Base-by-base conservation (phyloP, 2,329 filamentous ascomycete genomes). In the Colletotrichum truncatum region DNA sequence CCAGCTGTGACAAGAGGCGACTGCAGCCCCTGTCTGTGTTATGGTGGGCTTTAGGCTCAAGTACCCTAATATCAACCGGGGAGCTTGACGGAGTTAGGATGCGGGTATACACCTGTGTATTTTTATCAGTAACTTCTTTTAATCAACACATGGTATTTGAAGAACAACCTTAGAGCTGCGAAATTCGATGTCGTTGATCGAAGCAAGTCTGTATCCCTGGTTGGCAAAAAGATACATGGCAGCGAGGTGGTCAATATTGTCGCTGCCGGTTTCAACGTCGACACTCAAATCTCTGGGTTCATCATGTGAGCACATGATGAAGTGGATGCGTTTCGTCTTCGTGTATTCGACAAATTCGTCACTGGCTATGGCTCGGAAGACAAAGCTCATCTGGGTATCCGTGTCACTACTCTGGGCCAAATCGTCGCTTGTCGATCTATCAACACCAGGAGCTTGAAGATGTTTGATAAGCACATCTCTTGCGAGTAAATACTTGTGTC, bases 391-490 rank as follows among this genome's bases (percentile, higher is more conserved):
- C 4, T 36, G 30, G 12, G 38, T n/a, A 1, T 80, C 74, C 12
- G 85, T 71, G 1, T 82, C 83, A 6, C 80, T 68, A 69, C 88
- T 88, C 2, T 78, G 71, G 49, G 62, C 77, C 41, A 86, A 76
- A n/a, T 3, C 32, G 16, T 49, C 43, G 12, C 59, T 21, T 8
- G 46, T 38, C 18, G 12, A 53, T 49, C 25, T 57, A 30, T 52
- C 43, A 28, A 58, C 16, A 43, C 61, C 59, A 32, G 53, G 49
- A 32, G 48, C 41, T 23, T 57, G 52, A 4, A 93, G 80, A 75
- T 94, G 92, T 23, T 86, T 82, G 51, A 92, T 86, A 57, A 94
- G 82, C 4, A 88, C 83, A 8, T 85, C 81, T 51, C 91, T 84
- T 11, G 89, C 85, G 8, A 93, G 81, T 1, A 85, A 78, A 70